Conservation (phyloP, 331 rosid species). For the Erythrophleum ivorense region DNA sequence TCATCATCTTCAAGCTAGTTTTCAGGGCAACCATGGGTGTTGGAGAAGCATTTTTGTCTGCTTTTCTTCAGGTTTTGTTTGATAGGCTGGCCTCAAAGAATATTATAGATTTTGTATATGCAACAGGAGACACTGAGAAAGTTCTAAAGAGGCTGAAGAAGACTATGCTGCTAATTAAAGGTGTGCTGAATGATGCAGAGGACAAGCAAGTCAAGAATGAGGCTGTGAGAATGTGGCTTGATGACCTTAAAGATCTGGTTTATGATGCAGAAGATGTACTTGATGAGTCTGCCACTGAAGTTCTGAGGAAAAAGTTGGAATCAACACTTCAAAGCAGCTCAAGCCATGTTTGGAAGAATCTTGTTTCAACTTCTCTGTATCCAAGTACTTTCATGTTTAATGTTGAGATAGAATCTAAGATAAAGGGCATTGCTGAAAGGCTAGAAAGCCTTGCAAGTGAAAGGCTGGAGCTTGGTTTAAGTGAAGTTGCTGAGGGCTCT, state of each 20-base stretch:
- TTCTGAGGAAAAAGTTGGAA: constrained; percentile 11
- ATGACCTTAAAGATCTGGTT: neutral
- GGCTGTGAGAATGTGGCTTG: constrained; percentile 27
- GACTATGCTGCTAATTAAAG: constrained; percentile 25
- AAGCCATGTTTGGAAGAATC: constrained; percentile 1
- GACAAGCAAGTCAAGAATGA: constrained; percentile 8
- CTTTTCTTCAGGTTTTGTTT: constrained; percentile 32
- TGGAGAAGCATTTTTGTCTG: constrained; percentile 31
- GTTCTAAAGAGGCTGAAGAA: constrained; percentile 16
- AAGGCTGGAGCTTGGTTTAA: constrained; percentile 27
- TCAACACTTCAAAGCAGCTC: constrained; percentile 7
- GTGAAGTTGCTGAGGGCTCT: neutral
- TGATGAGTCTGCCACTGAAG: neutral
- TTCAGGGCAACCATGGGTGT: neutral
- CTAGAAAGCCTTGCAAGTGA: constrained; percentile 14
- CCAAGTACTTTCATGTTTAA: neutral
- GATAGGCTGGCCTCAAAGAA: constrained; percentile 28
- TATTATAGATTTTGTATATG: neutral
- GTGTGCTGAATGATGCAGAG: constrained; percentile 22
- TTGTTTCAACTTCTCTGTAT: constrained; percentile 10
- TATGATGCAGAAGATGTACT: constrained; percentile 29
- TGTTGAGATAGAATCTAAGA: constrained; percentile 6
- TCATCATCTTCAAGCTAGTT: neutral
- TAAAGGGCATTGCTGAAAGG: constrained; percentile 9
- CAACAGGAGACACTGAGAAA: neutral